These are phyloP conservation scores for Sporisorium reilianum DNA, from an alignment of 1,284 basidiomycete genomes.

Conservation along the genomic window DNA sequence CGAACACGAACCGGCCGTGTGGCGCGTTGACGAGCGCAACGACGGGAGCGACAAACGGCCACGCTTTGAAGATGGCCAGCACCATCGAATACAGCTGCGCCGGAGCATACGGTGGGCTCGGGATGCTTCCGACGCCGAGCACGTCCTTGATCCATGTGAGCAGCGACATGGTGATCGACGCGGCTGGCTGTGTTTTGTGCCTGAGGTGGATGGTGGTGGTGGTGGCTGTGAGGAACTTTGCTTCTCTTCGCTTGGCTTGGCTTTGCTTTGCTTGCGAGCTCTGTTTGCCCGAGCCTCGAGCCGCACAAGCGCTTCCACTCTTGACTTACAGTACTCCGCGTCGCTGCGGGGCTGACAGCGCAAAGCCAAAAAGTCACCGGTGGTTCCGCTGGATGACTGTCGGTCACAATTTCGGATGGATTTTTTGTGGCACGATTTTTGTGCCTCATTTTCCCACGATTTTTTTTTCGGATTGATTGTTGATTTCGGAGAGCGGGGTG, in stretches of 20 bases:
- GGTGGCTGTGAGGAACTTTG: background rate
- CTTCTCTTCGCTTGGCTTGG: background rate
- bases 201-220: conserved; percentile 8
- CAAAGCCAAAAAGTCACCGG: background rate
- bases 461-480: background rate
- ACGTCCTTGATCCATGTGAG: conserved; percentile 45
- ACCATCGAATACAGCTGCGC: conserved; percentile 56
- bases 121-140: conserved; percentile 37
- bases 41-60: conserved; percentile 70
- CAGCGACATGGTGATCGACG: conserved; percentile 20
- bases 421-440: background rate
- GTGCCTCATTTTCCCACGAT: no score
- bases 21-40: conserved; percentile 76
- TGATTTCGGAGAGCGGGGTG: background rate
- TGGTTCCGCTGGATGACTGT: no score
- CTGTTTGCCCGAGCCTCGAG: background rate
- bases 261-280: background rate
- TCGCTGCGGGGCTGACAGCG: background rate
- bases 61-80: conserved; percentile 69
- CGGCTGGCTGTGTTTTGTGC: background rate
- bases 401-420: no score
- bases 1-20: conserved; percentile 78
- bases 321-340: background rate
- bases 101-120: conserved; percentile 46
- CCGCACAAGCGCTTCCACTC: background rate